Base-by-base conservation (phyloP, 768 basidiomycete species). In the Lactarius akahatsu region DNA sequence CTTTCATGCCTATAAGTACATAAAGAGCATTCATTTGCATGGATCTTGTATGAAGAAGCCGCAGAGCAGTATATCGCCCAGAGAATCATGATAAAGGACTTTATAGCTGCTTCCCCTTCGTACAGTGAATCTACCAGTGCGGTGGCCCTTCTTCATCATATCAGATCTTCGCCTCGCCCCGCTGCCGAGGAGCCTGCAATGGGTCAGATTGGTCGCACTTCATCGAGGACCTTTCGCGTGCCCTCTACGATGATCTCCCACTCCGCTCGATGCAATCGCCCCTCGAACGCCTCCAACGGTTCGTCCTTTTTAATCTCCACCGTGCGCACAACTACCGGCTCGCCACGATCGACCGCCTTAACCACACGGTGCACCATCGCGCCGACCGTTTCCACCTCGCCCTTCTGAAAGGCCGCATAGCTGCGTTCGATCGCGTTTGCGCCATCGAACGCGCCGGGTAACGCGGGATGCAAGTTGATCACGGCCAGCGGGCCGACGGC, bases 381-480 rank as follows among this genome's bases (percentile, higher is more conserved):
- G 0, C 97, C 96, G 0, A 90, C 87, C 64, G 83, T 81, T 38
- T 80, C 79, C 57, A 96, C 88, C 74, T 96, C 90, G 0, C 93
- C 92, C 63, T 80, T 84, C 73, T 90, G 83, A 74, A 92, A 97
- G 0, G 94, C 95, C 68, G 93, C 92, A 73, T 86, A 95, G 4
- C 96, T 94, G 13, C 96, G 81, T 69, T 90, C 86, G 62, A 98
- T 90, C 1, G 96, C 94, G 72, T 92, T 84, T n/a, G 92, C 87
- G 6, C 97, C 97, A 71, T 97, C 95, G 72, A 99, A 99, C n/a
- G 90, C 87, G 2, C 95, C 94, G 0, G 96, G 96, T 2, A 99
- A 79, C 5, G 97, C 97, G 8, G 97, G 97, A 72, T 98, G 97
- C 5, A 99, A 80, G 74, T 98, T 99, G 80, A 99, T 96, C 68